These are phyloP conservation scores for Wickerhamiella allomyrinae DNA, from an alignment of 805 yeast genomes.

Conservation along the genomic window DNA sequence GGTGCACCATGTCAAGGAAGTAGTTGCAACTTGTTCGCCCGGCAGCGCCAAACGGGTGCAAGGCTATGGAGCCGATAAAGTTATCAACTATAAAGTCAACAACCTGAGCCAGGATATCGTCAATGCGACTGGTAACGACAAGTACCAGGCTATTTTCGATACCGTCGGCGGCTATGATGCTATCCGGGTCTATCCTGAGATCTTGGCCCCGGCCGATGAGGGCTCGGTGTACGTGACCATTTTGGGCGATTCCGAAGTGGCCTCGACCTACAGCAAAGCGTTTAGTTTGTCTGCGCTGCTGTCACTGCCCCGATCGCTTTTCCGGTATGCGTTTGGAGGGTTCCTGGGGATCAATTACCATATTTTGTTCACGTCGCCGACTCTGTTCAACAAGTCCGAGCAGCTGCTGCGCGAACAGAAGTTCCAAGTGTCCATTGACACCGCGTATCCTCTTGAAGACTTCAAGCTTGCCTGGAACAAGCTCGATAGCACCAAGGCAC, in stretches of 20 bases:
- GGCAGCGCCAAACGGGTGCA: slow-evolving; percentile 32
- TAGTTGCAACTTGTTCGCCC: slow-evolving; percentile 45
- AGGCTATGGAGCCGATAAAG: slow-evolving; percentile 40
- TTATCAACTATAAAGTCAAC: slow-evolving; percentile 20
- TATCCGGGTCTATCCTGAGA: slow-evolving; percentile 29
- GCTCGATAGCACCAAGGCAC: slow-evolving; percentile 34
- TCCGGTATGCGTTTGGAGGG: slow-evolving; percentile 20
- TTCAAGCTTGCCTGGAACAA: slow-evolving; percentile 37
- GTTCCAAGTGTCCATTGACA: slow-evolving; percentile 38
- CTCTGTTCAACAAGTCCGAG: slow-evolving; percentile 30
- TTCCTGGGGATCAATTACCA: slow-evolving; percentile 21
- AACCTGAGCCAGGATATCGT: slow-evolving; percentile 3
- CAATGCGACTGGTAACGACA: slow-evolving; percentile 1
- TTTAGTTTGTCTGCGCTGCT: background rate
- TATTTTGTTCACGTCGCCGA: slow-evolving; percentile 3
- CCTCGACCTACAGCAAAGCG: slow-evolving; percentile 5
- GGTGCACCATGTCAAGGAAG: slow-evolving; percentile 31
- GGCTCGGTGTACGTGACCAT: slow-evolving; percentile 40
- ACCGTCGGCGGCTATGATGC: slow-evolving; percentile 46
- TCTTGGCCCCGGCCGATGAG: slow-evolving; percentile 33
- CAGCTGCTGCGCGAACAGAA: slow-evolving; percentile 35
- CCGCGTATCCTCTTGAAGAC: slow-evolving; percentile 36
- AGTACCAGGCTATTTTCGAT: slow-evolving; percentile 50
- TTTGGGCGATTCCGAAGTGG: slow-evolving; percentile 35
- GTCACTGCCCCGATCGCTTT: slow-evolving; percentile 14